A percentile compares a stretch with the other conserved stretches of the same genome.
phyloP scores from a whole-genome alignment of 805 yeast species.

The Kuraishia hungarica region DNA sequence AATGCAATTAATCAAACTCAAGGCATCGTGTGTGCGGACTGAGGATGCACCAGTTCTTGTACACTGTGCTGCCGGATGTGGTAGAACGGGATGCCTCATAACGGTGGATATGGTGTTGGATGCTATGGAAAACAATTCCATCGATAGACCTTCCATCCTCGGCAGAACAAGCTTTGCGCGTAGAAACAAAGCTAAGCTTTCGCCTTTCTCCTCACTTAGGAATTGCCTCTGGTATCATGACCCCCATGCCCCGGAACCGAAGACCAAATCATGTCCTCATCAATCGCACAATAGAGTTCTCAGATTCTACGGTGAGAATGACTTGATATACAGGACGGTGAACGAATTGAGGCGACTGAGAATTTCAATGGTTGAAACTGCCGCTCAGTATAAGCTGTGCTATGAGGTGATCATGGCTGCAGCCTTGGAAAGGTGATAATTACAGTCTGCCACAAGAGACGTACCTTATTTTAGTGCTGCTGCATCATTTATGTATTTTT shows the following conservation, averaged over 20 bases:
- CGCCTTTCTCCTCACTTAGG: background rate
- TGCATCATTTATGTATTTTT: no score
- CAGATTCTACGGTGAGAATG: constrained; percentile 25
- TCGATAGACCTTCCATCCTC: background rate
- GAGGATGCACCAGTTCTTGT: constrained; percentile 47
- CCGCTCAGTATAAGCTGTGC: constrained; percentile 66
- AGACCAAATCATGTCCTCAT: background rate
- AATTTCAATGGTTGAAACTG: constrained; percentile 76
- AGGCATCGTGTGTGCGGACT: constrained; percentile 11
- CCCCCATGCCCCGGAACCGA: background rate
- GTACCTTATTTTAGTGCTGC: no score
- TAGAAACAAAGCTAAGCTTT: background rate
- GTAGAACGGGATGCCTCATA: constrained; percentile 85
- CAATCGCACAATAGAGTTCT: constrained; percentile 3
- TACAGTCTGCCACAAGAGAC: no score
- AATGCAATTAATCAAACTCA: constrained; percentile 24
- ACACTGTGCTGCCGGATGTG: constrained; percentile 97
- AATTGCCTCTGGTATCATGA: background rate
- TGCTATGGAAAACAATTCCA: background rate
- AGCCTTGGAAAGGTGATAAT: background rate
- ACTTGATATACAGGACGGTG: constrained; percentile 54
- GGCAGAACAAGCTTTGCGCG: background rate
- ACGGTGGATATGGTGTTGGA: constrained; percentile 30
- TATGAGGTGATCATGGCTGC: constrained; percentile 44
- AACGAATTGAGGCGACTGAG: constrained; percentile 65